Conservation (phyloP, 106 monocot genomes). For the Allium sativum region DNA sequence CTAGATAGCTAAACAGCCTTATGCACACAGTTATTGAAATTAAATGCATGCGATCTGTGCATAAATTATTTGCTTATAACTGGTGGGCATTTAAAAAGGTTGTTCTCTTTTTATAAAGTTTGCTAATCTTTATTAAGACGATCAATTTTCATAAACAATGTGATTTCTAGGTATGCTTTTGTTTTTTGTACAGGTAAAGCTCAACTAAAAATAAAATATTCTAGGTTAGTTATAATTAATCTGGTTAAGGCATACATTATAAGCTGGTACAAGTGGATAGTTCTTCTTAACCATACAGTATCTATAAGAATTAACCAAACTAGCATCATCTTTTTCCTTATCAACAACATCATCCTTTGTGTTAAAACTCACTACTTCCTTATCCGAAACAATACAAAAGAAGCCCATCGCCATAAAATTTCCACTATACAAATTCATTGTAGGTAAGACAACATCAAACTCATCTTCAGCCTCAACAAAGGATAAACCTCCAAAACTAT, state of each 20-base stretch:
- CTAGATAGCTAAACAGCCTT: background rate
- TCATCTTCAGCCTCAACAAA: no score
- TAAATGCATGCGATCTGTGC: background rate
- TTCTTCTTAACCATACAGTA: no score
- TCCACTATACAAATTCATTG: no score
- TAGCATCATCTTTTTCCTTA: no score
- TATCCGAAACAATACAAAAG: no score
- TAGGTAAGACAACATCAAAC: no score
- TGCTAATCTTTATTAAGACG: background rate
- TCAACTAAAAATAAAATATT: background rate
- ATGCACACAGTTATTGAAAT: background rate
- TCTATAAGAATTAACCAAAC: no score
- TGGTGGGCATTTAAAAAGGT: background rate
- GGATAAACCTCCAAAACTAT: no score
- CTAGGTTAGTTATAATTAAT: background rate
- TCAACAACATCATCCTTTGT: no score
- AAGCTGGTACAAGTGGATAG: no score
- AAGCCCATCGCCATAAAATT: no score
- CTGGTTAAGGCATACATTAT: background rate
- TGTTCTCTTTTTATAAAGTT: background rate
- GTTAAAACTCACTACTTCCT: no score
- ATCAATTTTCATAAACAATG: background rate
- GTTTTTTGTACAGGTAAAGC: background rate
- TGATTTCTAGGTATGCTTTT: background rate
- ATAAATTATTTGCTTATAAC: background rate